Percentiles rank a stretch among this genome's conserved stretches.
Conservation (phyloP, 2,329 filamentous ascomycete genomes). For the Nigrospora sphaerica region DNA sequence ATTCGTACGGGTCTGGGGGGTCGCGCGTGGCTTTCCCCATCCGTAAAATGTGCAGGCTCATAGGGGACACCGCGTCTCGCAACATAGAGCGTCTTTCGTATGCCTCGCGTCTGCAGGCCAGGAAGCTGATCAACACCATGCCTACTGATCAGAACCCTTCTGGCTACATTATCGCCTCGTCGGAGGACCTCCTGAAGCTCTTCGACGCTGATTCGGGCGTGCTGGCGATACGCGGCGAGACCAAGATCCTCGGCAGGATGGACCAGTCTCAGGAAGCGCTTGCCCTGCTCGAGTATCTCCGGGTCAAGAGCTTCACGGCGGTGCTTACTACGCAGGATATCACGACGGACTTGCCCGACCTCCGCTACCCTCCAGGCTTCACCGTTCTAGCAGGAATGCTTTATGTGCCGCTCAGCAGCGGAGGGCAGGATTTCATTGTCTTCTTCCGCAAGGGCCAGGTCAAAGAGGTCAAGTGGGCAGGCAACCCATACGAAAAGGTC, state of each 20-base stretch:
- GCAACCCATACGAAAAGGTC: conserved; percentile 77
- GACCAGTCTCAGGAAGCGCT: conserved; percentile 76
- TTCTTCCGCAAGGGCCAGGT: conserved; percentile 78
- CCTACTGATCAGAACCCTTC: conserved; percentile 77
- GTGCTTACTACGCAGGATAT: conserved; percentile 77
- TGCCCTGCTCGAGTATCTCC: conserved; percentile 77
- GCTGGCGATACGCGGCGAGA: conserved; percentile 79
- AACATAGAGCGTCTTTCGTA: conserved; percentile 88
- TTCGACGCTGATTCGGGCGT: conserved; percentile 86
- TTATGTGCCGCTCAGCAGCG: conserved; percentile 71
- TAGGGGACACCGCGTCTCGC: conserved; percentile 77
- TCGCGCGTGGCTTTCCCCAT: conserved; percentile 93
- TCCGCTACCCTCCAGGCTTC: conserved; percentile 75
- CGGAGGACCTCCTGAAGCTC: conserved; percentile 73
- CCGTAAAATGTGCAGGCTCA: conserved; percentile 81
- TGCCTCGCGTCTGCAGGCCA: conserved; percentile 73
- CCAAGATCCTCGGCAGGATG: conserved; percentile 71
- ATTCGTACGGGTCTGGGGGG: conserved; percentile 67
- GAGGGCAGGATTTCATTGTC: conserved; percentile 78
- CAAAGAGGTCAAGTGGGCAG: conserved; percentile 77
- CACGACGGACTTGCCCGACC: conserved; percentile 68
- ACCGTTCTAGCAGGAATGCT: conserved; percentile 69
- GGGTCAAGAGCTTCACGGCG: conserved; percentile 65
- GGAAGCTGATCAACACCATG: conserved; percentile 81
- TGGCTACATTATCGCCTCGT: conserved; percentile 85